Percentiles rank a stretch among this genome's conserved stretches.
phyloP scores from a whole-genome alignment of 2,329 filamentous ascomycete genomes.

The Ophiostoma ips region DNA sequence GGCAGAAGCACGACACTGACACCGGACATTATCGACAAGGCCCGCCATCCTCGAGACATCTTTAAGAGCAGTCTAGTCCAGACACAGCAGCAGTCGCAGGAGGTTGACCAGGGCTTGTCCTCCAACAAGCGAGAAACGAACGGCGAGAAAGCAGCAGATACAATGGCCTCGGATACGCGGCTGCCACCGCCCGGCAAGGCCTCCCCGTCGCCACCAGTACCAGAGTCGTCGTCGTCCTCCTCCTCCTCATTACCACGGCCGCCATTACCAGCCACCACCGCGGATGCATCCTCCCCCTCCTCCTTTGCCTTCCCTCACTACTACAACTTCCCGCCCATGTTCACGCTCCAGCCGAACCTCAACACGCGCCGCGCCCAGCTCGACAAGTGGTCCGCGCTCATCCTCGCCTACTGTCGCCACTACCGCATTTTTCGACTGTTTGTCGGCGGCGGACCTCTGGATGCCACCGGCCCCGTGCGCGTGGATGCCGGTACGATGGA shows the following conservation, averaged over 20 bases:
- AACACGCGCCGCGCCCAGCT: slow-evolving; percentile 63
- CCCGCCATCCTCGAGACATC: too few relatives aligned
- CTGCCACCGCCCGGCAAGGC: neutral
- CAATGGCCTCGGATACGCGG: slow-evolving; percentile 3
- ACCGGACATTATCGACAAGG: too few relatives aligned
- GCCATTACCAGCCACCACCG: neutral
- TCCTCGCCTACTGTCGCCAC: slow-evolving; percentile 71
- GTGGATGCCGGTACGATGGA: slow-evolving; percentile 24
- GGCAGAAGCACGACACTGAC: too few relatives aligned
- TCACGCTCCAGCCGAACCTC: slow-evolving; percentile 64
- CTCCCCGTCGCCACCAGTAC: neutral
- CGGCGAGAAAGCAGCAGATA: neutral
- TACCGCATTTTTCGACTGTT: slow-evolving; percentile 64
- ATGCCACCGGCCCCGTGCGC: slow-evolving; percentile 13
- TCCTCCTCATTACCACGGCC: neutral
- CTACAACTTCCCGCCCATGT: slow-evolving; percentile 74
- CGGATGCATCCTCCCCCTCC: neutral
- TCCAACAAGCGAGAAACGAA: too few relatives aligned
- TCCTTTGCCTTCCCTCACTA: slow-evolving; percentile 44
- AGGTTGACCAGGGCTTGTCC: too few relatives aligned
- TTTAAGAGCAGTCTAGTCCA: too few relatives aligned
- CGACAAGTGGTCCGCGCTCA: slow-evolving; percentile 71
- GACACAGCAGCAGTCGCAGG: too few relatives aligned
- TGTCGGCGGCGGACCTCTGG: slow-evolving; percentile 28
- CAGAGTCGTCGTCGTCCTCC: neutral